Evolutionary conservation across 2,329 filamentous ascomycete genomes (phyloP).

Genomic region (Pseudogymnoascus sp.): DNA sequence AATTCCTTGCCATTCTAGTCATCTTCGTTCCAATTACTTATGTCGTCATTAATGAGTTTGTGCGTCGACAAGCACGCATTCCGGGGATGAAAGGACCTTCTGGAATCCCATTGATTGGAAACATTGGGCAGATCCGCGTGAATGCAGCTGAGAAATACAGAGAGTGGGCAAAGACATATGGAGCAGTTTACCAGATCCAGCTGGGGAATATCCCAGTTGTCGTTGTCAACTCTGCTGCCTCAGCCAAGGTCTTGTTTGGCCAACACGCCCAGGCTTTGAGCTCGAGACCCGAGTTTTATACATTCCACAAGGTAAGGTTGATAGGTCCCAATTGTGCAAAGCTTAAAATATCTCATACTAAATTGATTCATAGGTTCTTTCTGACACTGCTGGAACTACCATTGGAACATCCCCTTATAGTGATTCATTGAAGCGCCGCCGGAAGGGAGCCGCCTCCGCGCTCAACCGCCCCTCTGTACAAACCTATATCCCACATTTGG

Average conservation of each 20-base stretch:
- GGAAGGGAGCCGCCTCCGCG: conserved; percentile 60
- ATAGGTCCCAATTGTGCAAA: background rate
- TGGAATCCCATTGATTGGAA: conserved; percentile 49
- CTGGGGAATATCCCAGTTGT: conserved; percentile 52
- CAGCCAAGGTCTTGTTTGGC: conserved; percentile 46
- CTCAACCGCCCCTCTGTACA: conserved; percentile 59
- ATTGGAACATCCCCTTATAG: conserved; percentile 63
- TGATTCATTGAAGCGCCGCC: conserved; percentile 56
- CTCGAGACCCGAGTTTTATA: conserved; percentile 52
- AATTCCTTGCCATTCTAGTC: conserved; percentile 12
- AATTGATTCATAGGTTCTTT: conserved; percentile 44
- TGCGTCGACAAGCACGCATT: conserved; percentile 33
- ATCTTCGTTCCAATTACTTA: conserved; percentile 20
- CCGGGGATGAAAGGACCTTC: conserved; percentile 42
- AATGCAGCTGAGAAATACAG: conserved; percentile 54
- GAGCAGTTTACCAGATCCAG: conserved; percentile 50
- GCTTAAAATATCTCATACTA: background rate
- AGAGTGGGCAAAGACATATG: conserved; percentile 45
- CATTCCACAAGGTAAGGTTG: conserved; percentile 47
- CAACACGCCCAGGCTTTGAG: conserved; percentile 48
- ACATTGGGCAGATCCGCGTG: conserved; percentile 47
- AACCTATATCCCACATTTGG: conserved; percentile 56
- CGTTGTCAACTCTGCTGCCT: conserved; percentile 48
- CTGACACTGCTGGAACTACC: conserved; percentile 59
- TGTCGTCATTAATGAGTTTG: conserved; percentile 21